phyloP scores from a whole-genome alignment of 495 filamentous ascomycete species.

The Tuber calosporum region DNA sequence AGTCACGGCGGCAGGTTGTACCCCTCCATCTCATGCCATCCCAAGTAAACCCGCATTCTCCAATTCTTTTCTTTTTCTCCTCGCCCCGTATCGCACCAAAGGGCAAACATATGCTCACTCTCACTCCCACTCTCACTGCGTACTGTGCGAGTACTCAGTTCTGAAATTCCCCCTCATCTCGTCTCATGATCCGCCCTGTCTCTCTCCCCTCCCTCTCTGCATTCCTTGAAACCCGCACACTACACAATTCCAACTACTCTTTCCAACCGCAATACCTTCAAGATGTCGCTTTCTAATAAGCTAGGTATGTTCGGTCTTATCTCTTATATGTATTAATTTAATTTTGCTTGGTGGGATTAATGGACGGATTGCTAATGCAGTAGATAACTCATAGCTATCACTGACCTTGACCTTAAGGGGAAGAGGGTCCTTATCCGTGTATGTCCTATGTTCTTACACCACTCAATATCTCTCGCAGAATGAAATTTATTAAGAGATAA shows the following conservation, averaged over 20 bases:
- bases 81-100: not conserved
- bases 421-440: conserved; percentile 97
- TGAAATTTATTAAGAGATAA: not conserved
- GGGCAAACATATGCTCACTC: not conserved
- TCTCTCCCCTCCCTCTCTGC: not conserved
- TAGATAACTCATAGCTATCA: conserved; percentile 55
- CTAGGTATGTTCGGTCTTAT: conserved; percentile 46
- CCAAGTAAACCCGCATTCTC: not conserved
- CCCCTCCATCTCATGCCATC: not conserved
- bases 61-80: not conserved
- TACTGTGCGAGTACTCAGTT: not conserved
- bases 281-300: conserved; percentile 98
- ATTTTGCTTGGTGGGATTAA: not conserved
- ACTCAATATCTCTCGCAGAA: not conserved
- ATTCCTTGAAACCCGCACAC: not conserved
- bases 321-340: not conserved
- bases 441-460: conserved; percentile 44
- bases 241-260: not conserved
- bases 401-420: conserved; percentile 90
- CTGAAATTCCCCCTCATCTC: not conserved
- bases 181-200: not conserved
- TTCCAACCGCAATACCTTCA: conserved; percentile 34
- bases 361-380: conserved; percentile 11
- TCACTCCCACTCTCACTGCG: not conserved
- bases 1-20: not conserved